Conservation (phyloP, 305 asterid genomes). For the Lippia alba region DNA sequence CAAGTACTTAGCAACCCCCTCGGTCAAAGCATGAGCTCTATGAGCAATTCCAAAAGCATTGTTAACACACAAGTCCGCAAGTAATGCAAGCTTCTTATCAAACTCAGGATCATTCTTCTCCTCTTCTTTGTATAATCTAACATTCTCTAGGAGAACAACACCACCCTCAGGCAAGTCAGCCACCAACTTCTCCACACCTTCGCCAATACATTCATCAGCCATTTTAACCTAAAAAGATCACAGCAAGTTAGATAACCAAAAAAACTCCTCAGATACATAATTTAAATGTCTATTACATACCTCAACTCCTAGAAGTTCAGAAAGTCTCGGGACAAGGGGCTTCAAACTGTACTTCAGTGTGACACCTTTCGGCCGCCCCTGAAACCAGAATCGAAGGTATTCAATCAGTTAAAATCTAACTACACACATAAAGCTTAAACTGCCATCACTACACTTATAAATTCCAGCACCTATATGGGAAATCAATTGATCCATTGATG, state of each 20-base stretch:
- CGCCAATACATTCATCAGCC: constrained; percentile 50
- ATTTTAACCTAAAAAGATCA: constrained; percentile 35
- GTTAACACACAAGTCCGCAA: constrained; percentile 48
- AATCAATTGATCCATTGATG: neutral
- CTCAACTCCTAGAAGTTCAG: constrained; percentile 49
- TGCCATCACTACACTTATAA: neutral
- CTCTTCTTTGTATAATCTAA: constrained; percentile 48
- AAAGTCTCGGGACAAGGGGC: constrained; percentile 48
- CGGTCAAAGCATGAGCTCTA: constrained; percentile 47
- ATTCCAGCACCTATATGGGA: neutral
- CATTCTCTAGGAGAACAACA: constrained; percentile 46
- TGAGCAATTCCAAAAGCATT: constrained; percentile 54
- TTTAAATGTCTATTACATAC: constrained; percentile 11
- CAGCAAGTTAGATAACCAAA: neutral
- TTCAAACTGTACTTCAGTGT: constrained; percentile 47
- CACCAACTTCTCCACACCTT: constrained; percentile 44
- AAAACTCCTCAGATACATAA: constrained; percentile 4
- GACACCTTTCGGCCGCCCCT: constrained; percentile 52
- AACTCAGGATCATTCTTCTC: constrained; percentile 51
- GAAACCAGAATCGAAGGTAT: constrained; percentile 20
- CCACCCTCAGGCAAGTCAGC: constrained; percentile 40
- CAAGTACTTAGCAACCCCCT: constrained; percentile 49
- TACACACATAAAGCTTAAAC: neutral
- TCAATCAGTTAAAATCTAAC: neutral
- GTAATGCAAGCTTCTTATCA: constrained; percentile 47